Percentiles rank a stretch among this genome's conserved stretches.
These are phyloP conservation scores for Tuber umbilicatum DNA, from an alignment of 495 filamentous ascomycete genomes.

Conservation along the genomic window DNA sequence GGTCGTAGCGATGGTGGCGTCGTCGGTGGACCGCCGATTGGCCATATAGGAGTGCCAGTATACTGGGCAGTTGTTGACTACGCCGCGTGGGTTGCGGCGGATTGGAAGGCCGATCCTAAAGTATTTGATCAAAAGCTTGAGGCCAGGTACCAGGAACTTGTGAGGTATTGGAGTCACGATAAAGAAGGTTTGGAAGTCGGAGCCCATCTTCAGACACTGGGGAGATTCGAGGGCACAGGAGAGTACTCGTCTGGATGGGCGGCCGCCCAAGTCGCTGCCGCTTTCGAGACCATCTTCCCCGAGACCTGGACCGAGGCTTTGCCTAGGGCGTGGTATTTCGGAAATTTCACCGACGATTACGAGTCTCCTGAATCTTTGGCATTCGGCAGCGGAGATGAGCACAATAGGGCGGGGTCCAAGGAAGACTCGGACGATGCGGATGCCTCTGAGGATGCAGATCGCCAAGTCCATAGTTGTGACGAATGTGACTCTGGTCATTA, in stretches of 20 bases:
- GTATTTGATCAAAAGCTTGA: not conserved
- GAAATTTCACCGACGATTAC: not conserved
- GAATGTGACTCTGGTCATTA: not conserved
- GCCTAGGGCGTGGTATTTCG: not conserved
- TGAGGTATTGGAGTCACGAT: not conserved
- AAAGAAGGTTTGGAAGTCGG: not conserved
- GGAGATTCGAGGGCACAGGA: not conserved
- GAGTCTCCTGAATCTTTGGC: not conserved
- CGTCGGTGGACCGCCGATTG: not conserved
- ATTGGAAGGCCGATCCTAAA: not conserved
- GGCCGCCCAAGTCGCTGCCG: not conserved
- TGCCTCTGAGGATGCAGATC: not conserved
- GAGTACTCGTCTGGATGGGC: not conserved
- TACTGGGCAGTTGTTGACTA: constrained; percentile 1
- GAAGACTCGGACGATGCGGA: not conserved
- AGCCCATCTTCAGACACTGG: not conserved
- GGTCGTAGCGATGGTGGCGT: not conserved
- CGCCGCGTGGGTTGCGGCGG: not conserved
- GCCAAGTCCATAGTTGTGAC: not conserved
- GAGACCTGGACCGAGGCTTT: constrained; percentile 1
- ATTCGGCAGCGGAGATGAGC: not conserved
- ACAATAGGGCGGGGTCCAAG: not conserved
- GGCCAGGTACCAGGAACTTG: not conserved
- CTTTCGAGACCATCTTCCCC: not conserved
- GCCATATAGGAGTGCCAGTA: not conserved